These are phyloP conservation scores for Phytophthora pisi DNA, from an alignment of 352 stramenopile genomes.

Conservation along the genomic window DNA sequence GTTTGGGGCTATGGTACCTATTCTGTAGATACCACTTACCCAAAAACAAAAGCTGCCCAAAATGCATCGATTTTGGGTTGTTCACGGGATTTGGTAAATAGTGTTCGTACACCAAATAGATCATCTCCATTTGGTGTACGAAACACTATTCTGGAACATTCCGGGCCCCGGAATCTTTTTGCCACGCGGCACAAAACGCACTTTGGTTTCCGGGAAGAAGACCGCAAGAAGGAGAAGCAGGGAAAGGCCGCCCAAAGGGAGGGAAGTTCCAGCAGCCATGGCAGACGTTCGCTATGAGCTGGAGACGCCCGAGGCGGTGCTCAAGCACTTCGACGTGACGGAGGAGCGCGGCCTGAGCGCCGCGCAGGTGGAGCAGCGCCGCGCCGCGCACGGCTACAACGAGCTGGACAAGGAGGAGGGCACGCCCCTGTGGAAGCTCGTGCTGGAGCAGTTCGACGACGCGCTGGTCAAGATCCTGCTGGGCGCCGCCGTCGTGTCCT, in stretches of 20 bases:
- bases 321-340: conserved; percentile 77
- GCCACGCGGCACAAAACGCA: conserved; percentile 20
- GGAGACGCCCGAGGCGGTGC: conserved; percentile 74
- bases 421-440: conserved; percentile 93
- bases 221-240: conserved; percentile 4
- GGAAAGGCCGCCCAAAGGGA: background rate
- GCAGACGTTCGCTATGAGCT: conserved; percentile 56
- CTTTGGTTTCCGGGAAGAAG: conserved; percentile 24
- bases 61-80: too few species aligned
- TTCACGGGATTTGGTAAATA: too few species aligned
- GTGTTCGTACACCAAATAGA: too few species aligned
- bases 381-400: conserved; percentile 77
- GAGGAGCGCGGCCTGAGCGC: conserved; percentile 62
- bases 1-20: too few species aligned
- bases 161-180: conserved; percentile 36
- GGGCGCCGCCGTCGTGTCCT: conserved; percentile 94
- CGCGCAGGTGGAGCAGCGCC: conserved; percentile 61
- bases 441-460: conserved; percentile 99
- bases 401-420: conserved; percentile 91
- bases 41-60: too few species aligned
- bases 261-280: conserved; percentile 17
- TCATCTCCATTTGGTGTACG: too few species aligned
- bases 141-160: too few species aligned
- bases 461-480: conserved; percentile 98
- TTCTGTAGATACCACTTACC: too few species aligned